Evolutionary conservation across 495 filamentous ascomycete species (phyloP).

Genomic region (Trichoderma gamsii): DNA sequence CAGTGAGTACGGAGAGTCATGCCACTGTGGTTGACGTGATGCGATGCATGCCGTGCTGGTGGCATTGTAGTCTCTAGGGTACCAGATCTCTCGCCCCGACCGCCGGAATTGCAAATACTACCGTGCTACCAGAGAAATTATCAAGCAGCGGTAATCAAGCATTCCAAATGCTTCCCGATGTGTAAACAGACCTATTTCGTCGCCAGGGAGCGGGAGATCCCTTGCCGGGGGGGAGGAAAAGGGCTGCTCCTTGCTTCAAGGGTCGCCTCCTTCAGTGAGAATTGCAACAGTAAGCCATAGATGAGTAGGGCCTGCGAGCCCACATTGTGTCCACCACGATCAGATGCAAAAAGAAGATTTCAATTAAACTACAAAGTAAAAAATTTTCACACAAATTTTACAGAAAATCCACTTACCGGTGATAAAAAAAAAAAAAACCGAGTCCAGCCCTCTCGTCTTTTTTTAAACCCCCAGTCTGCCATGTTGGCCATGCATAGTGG

Average conservation of each 20-base stretch:
- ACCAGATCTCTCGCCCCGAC: neutral
- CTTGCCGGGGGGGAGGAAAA: too few relatives aligned
- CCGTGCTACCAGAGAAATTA: neutral
- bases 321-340: too few relatives aligned
- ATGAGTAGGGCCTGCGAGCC: too few relatives aligned
- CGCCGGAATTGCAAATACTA: neutral
- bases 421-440: neutral
- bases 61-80: neutral
- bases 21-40: too few relatives aligned
- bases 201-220: too few relatives aligned
- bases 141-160: neutral
- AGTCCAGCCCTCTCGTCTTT: neutral
- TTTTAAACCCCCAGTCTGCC: neutral
- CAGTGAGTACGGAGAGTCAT: neutral
- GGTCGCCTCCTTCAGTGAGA: too few relatives aligned
- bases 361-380: neutral
- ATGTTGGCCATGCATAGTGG: conserved; percentile 4
- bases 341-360: neutral
- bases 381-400: neutral
- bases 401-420: neutral
- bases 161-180: too few relatives aligned
- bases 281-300: too few relatives aligned
- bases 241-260: too few relatives aligned
- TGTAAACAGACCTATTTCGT: too few relatives aligned
- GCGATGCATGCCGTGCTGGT: neutral